phyloP scores from a whole-genome alignment of 306 rosid genomes.

The Fagus crenata region DNA sequence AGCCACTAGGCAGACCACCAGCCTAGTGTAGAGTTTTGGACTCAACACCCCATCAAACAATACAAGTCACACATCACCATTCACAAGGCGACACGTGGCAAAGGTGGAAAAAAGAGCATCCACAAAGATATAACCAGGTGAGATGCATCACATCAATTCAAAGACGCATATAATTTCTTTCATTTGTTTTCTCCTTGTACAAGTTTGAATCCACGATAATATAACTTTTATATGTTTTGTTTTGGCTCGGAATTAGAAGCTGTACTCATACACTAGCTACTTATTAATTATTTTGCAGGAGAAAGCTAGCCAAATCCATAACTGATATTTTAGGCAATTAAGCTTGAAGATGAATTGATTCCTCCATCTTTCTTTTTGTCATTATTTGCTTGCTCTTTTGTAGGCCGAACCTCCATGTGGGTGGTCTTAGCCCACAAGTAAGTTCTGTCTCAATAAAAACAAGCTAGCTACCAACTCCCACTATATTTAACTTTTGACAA shows the following conservation, averaged over 20 bases:
- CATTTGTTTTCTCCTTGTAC: too few relatives aligned
- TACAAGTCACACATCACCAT: too few relatives aligned
- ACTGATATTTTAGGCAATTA: not conserved
- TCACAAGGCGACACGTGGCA: too few relatives aligned
- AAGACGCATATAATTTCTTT: too few relatives aligned
- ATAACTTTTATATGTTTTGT: too few relatives aligned
- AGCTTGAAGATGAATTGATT: slow-evolving; percentile 35
- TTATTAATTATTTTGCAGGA: not conserved
- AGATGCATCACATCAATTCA: too few relatives aligned
- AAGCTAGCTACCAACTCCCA: slow-evolving; percentile 66
- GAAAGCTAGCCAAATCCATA: slow-evolving; percentile 16
- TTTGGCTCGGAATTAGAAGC: not conserved
- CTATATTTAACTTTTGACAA: slow-evolving; percentile 49
- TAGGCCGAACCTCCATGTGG: slow-evolving; percentile 32
- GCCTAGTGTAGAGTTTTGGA: too few relatives aligned
- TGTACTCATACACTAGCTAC: not conserved
- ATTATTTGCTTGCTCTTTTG: slow-evolving; percentile 54
- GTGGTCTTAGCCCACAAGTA: slow-evolving; percentile 34
- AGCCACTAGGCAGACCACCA: too few relatives aligned
- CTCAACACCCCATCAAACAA: too few relatives aligned
- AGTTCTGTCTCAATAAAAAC: slow-evolving; percentile 31
- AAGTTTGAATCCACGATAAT: too few relatives aligned
- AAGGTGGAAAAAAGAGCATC: too few relatives aligned
- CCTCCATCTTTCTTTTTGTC: slow-evolving; percentile 51
- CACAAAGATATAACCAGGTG: too few relatives aligned